Conservation (phyloP, 2,329 filamentous ascomycete genomes). For the Aureobasidium uvarum region DNA sequence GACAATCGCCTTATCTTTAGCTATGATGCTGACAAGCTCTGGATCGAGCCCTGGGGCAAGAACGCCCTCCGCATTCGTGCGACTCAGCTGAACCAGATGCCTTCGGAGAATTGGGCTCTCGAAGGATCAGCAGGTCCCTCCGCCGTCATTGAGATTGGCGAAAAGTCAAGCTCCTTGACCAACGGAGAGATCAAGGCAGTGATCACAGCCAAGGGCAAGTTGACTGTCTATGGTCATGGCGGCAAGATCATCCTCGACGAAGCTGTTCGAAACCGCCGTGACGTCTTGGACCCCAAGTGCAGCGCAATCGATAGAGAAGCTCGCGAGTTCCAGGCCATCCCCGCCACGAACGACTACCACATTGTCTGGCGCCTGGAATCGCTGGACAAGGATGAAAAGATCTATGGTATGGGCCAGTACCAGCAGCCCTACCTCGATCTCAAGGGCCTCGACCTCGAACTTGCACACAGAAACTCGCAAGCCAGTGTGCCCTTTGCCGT, state of each 20-base stretch:
- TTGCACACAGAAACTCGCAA: slow-evolving; percentile 66
- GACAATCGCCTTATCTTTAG: slow-evolving; percentile 61
- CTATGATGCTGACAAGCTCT: slow-evolving; percentile 51
- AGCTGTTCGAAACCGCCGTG: slow-evolving; percentile 51
- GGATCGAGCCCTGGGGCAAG: slow-evolving; percentile 52
- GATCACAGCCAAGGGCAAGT: slow-evolving; percentile 51
- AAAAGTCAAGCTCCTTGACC: slow-evolving; percentile 42
- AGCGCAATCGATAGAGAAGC: slow-evolving; percentile 58
- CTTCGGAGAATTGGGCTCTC: slow-evolving; percentile 46
- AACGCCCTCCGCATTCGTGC: slow-evolving; percentile 51
- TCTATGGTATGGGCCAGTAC: slow-evolving; percentile 70
- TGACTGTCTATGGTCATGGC: slow-evolving; percentile 48
- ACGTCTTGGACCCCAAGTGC: slow-evolving; percentile 58
- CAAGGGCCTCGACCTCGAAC: slow-evolving; percentile 61
- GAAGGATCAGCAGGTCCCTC: slow-evolving; percentile 27
- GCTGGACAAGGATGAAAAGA: slow-evolving; percentile 54
- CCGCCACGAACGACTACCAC: slow-evolving; percentile 53
- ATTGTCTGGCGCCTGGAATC: slow-evolving; percentile 61
- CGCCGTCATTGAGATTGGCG: slow-evolving; percentile 34
- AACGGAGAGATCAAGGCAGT: slow-evolving; percentile 53
- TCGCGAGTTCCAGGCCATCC: slow-evolving; percentile 57
- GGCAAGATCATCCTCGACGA: slow-evolving; percentile 53
- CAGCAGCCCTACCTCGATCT: slow-evolving; percentile 63
- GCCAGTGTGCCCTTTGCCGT: slow-evolving; percentile 63
- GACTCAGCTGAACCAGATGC: slow-evolving; percentile 43